phyloP scores from a whole-genome alignment of 495 filamentous ascomycete species.

The Rhizodiscina lignyota region DNA sequence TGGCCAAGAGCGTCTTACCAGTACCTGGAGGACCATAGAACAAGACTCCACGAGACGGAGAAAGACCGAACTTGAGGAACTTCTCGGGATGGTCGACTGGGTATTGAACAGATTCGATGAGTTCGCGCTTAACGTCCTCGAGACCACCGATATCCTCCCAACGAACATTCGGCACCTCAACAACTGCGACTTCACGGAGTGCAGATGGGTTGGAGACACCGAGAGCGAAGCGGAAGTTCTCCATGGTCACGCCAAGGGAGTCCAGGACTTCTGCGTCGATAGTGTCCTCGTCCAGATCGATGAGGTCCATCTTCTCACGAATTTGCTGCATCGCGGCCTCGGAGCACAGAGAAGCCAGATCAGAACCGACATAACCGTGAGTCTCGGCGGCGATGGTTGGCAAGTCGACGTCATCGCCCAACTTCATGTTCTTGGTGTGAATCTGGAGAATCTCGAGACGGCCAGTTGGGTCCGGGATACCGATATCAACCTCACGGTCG shows the following conservation, averaged over 20 bases:
- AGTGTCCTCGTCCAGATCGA: constrained; percentile 96
- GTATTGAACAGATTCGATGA: constrained; percentile 98
- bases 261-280: constrained; percentile 98
- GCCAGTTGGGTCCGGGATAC: constrained; percentile 93
- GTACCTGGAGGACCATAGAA: constrained; percentile 99
- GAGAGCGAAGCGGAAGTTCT: constrained; percentile 97
- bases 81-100: constrained; percentile 98
- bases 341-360: constrained; percentile 96
- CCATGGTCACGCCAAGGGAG: constrained; percentile 96
- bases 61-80: constrained; percentile 99
- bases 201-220: constrained; percentile 97
- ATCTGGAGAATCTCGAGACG: constrained; percentile 98
- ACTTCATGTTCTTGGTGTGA: constrained; percentile 99
- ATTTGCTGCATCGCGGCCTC: constrained; percentile 99
- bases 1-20: constrained; percentile 98
- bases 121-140: constrained; percentile 96
- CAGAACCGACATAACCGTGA: constrained; percentile 96
- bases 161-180: constrained; percentile 96
- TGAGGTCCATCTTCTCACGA: constrained; percentile 99
- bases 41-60: constrained; percentile 91
- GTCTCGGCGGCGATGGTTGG: constrained; percentile 95
- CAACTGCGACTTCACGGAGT: constrained; percentile 94
- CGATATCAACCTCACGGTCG: constrained; percentile 96
- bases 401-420: constrained; percentile 90
- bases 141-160: constrained; percentile 99